Evolutionary conservation across 805 yeast genomes (phyloP).

Genomic region (Wickerhamiella australiensis): DNA sequence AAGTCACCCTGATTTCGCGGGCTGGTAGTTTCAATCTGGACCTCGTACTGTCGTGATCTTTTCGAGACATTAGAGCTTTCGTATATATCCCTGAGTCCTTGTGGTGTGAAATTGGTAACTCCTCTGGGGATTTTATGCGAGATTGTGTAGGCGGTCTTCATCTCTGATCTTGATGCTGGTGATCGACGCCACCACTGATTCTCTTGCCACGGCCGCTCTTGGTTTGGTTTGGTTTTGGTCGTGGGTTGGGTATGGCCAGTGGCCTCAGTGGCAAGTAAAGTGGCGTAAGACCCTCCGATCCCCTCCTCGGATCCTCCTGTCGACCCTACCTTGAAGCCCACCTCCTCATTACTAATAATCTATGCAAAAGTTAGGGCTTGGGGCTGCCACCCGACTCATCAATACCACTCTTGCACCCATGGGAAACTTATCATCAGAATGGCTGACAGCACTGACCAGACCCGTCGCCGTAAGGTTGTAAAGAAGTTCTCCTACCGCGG

Average conservation of each 20-base stretch:
- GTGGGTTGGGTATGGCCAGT: too few relatives aligned
- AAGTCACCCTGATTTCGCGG: neutral
- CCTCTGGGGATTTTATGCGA: slow-evolving; percentile 2
- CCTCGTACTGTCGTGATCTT: neutral
- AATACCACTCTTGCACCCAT: slow-evolving; percentile 10
- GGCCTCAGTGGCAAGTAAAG: too few relatives aligned
- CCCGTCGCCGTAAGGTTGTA: slow-evolving; percentile 60
- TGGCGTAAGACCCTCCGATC: too few relatives aligned
- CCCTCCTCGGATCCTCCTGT: too few relatives aligned
- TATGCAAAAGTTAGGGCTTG: neutral
- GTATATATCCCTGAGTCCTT: slow-evolving; percentile 4
- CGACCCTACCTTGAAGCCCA: too few relatives aligned
- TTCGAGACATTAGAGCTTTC: neutral
- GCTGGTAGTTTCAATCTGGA: neutral
- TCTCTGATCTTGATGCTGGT: too few relatives aligned
- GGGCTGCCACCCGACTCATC: slow-evolving; percentile 2
- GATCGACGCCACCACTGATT: too few relatives aligned
- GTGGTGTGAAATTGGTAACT: slow-evolving; percentile 1
- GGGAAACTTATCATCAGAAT: slow-evolving; percentile 15
- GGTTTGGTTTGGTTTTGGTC: too few relatives aligned
- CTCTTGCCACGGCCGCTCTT: too few relatives aligned
- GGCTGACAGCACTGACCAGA: slow-evolving; percentile 27
- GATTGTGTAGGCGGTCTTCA: slow-evolving; percentile 1
- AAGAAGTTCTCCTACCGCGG: slow-evolving; percentile 98
- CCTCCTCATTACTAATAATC: neutral